These are phyloP conservation scores for Paxillus involutus DNA, from an alignment of 768 basidiomycete species.

Conservation along the genomic window DNA sequence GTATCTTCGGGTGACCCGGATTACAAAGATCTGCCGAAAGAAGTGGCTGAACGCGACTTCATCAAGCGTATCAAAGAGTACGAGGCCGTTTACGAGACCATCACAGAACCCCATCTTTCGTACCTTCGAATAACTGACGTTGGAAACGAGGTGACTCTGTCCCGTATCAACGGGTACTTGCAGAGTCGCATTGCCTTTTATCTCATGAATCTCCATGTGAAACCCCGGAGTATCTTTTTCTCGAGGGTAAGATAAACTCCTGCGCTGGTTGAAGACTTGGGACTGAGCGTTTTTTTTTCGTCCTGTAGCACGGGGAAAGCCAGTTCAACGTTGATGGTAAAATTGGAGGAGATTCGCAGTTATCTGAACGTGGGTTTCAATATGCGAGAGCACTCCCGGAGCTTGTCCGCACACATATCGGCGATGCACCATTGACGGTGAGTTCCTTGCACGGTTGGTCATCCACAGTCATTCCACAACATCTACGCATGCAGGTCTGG, in stretches of 20 bases:
- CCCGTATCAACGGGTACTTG: conserved; percentile 89
- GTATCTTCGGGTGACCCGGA: conserved; percentile 97
- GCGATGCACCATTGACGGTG: conserved; percentile 84
- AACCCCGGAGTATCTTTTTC: conserved; percentile 94
- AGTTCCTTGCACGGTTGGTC: conserved; percentile 18
- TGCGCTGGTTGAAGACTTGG: conserved; percentile 3
- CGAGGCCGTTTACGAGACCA: conserved; percentile 93
- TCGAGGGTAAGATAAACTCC: conserved; percentile 67
- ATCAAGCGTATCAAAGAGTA: conserved; percentile 88
- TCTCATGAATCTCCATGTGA: conserved; percentile 96
- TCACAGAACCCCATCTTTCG: conserved; percentile 86
- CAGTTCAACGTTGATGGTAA: conserved; percentile 95
- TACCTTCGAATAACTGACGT: conserved; percentile 94
- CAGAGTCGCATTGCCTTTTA: conserved; percentile 98
- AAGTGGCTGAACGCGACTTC: conserved; percentile 89
- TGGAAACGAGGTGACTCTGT: conserved; percentile 83
- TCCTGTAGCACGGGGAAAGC: conserved; percentile 89
- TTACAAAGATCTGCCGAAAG: conserved; percentile 85
- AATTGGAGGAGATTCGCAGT: conserved; percentile 93
- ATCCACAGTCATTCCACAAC: background rate
- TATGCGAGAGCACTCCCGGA: conserved; percentile 87
- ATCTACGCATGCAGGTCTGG: conserved; percentile 71
- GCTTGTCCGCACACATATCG: conserved; percentile 87
- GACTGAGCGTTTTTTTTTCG: conserved; percentile 4
- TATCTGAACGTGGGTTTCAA: conserved; percentile 80